Base-by-base conservation (phyloP, 2,329 filamentous ascomycete genomes). In the Fusarium xylarioides region DNA sequence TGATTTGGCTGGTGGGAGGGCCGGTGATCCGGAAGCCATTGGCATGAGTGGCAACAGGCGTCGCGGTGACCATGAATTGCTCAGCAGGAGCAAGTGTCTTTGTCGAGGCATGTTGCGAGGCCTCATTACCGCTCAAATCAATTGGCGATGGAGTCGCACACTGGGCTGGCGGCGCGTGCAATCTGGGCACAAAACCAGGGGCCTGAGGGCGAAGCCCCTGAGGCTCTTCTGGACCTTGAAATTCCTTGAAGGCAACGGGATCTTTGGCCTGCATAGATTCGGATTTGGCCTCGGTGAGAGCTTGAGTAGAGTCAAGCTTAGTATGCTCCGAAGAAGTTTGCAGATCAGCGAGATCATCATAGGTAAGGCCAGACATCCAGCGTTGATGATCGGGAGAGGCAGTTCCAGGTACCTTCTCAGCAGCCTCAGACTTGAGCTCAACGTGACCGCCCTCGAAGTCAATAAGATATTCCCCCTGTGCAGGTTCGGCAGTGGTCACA, bases 331-430 rank as follows among this genome's bases (percentile, higher is more conserved):
- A 30, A 21, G n/a, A n/a, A 26, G 38, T 26, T 21, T 47, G 54
- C 34, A 47, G 54, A 56, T 15, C 38, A 34, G 23, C 30, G 15
- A 44, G 34, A 46, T 52, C 49, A 34, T 52, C 47, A 26, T 71
- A 65, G 11, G 68, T 67, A 34, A 80, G 67, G 35, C 79, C 75
- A 7, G 73, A 68, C 63, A 77, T 82, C 83, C 87, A 88, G 7
- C 79, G 77, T 2, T 67, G 67, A 60, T 82, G 78, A 23, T 82
- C 75, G 69, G 90, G 89, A 2, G 83, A 82, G 0, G 84, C 86
- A 7, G 90, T 82, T 0, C 87, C 88, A 42, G 83, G 38, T 42
- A 38, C 37, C 30, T 30, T 40, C 26, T 40, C 43, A 19, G 55
- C 55, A 32, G 21, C 21, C 37, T 56, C 37, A 23, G 42, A 38